Evolutionary conservation across 2,329 filamentous ascomycete species (phyloP), one percentile per base, ranked within the genome.

Genomic region (Cadophora gregata): DNA sequence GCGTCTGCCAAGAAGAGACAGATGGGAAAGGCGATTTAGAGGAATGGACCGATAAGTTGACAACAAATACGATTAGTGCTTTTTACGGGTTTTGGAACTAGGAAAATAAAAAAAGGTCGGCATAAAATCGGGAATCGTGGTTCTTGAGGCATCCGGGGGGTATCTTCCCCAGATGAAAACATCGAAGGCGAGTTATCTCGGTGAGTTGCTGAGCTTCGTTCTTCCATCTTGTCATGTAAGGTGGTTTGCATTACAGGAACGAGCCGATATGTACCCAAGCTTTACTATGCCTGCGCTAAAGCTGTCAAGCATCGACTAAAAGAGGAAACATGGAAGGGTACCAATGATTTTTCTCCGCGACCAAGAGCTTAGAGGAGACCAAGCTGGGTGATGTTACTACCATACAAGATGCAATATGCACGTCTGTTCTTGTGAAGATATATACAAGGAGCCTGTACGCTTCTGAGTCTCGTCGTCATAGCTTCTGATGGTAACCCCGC

Each of bases 1-100:
- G 75, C 75, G 12, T 64, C 66, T 24, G 67, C 70, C 36, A 74
- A 71, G 69, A 77, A 77, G 69, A 75, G 70, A 62, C 65, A 71
- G 56, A 42, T 71, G 66, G 64, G 67, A 19, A 73, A 74, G 62
- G 69, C 66, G 21, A 64, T 67, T 1, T 74, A 59, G 62, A 50
- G 21, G 8, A 9, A 6, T 45, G 25, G 55, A 16, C 10, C 31
- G 31, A 33, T 6, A 14, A 12, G 36, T 9, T 42, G 36, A 42
- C 14, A 16, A 6, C 5, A 33, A 33, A 33, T 14, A 16, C 14
- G 36, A 42, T 6, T 8, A 42, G 36, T 14, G 19, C 24, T 19
- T 21, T n/a, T 16, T 10, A 27, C 50, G 50, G 50, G 31, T 31
- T 53, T 31, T 38, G 33, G n/a, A 56, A 31, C 25, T 36, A 25